Evolutionary conservation across 441 rosid species (phyloP), one percentile per base, ranked within the genome.

Genomic region (Pelargonium fulgidum): DNA sequence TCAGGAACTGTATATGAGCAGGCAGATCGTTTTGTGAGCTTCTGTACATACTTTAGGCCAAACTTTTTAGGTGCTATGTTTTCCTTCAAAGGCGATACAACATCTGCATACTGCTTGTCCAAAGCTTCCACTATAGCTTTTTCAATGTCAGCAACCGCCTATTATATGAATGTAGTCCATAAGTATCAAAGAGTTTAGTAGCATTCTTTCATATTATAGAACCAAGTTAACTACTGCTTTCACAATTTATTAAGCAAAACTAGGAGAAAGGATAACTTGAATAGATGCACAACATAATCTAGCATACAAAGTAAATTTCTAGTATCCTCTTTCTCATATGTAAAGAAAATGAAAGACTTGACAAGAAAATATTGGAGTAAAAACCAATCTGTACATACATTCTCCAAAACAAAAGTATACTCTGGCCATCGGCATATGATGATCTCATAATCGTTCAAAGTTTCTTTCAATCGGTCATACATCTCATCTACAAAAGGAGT

Each of bases 391-490:
- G 20, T 54, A 81, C 96, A 42, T 88, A 93, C 99, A 81, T 87
- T 86, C 80, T 94, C 99, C 45, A 94, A 85, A 76, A 85, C 96
- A 69, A 91, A 88, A 71, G 87, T 83, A 76, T 94, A 94, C 66
- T 91, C 96, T 50, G 99, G 99, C 99, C 99, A 94, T 71, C 97
- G 82, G 82, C 93, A 86, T 66, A 90, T 94, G 78, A 91, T 90
- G 72, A 94, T 88, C 83, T 90, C 96, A 64, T 94, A 94, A 76
- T 83, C 87, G n/a, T 73, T 84, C 75, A 90, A 77, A 70, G 96
- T 94, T 76, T 85, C 92, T 64, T 81, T 84, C 54, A 94, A 79
- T 62, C 93, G 87, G 7, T 89, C 96, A 73, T 94, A 94, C 92
- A 94, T 90, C 56, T 91, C 97, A 77, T 94, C 96, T 48, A 94